Conservation (phyloP, 108 stramenopile genomes). For the Cyclotella kingstonii region DNA sequence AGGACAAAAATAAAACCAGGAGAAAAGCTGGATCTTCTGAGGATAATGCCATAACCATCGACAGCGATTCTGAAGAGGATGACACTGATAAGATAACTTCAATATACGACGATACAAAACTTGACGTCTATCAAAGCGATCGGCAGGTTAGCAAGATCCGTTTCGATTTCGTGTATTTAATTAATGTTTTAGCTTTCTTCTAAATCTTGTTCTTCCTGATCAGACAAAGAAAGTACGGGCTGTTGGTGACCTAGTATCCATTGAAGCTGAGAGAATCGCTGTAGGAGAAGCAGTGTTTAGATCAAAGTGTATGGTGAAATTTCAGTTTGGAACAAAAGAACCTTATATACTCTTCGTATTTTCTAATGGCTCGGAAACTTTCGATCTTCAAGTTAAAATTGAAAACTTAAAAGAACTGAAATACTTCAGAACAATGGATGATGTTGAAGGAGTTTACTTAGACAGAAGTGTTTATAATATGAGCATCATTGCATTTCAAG, state of each 20-base stretch:
- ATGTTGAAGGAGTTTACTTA: slow-evolving; percentile 4
- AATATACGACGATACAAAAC: background rate
- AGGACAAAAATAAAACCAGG: background rate
- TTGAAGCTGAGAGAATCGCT: slow-evolving; percentile 53
- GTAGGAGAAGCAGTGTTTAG: slow-evolving; percentile 47
- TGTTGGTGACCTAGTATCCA: slow-evolving; percentile 22
- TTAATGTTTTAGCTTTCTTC: background rate
- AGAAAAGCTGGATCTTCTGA: background rate
- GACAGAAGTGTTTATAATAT: slow-evolving; percentile 25
- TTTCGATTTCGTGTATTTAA: background rate
- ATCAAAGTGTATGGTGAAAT: slow-evolving; percentile 31
- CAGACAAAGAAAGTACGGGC: slow-evolving; percentile 9
- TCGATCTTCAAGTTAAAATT: slow-evolving; percentile 12
- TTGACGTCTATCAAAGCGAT: background rate
- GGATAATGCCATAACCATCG: slow-evolving; percentile 17
- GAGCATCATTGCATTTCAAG: slow-evolving; percentile 46
- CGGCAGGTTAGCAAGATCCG: too few species aligned
- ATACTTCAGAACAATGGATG: slow-evolving; percentile 35
- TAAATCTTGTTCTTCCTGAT: background rate
- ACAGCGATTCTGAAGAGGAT: slow-evolving; percentile 3
- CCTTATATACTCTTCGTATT: slow-evolving; percentile 38
- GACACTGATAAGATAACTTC: background rate
- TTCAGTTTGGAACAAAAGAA: slow-evolving; percentile 29
- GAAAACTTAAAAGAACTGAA: slow-evolving; percentile 46
- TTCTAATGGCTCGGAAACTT: background rate